Conservation (phyloP, 148 eudicot species). For the Chenopodium suecicum region DNA sequence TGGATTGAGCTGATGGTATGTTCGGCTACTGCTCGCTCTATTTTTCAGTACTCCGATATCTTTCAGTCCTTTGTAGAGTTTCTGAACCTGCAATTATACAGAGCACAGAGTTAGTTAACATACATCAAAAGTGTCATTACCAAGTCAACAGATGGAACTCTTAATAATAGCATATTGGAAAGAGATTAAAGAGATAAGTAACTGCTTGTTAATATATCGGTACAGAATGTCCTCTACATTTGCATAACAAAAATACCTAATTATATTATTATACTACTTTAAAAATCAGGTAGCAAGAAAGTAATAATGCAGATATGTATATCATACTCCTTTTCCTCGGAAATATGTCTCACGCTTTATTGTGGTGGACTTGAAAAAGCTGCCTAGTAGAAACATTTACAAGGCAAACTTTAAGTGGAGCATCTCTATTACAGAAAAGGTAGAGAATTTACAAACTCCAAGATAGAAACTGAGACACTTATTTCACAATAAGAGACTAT, state of each 20-base stretch:
- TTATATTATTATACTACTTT: neutral
- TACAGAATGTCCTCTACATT: neutral
- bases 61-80: conserved; percentile 67
- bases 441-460: neutral
- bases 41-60: conserved; percentile 70
- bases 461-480: neutral
- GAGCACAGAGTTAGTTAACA: neutral
- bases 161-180: neutral
- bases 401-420: neutral
- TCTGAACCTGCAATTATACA: conserved; percentile 51
- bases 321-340: neutral
- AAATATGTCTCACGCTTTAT: neutral
- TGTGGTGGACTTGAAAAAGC: neutral
- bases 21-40: conserved; percentile 38
- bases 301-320: neutral
- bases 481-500: neutral
- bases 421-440: neutral
- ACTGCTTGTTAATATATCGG: neutral
- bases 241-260: neutral
- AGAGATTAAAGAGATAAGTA: neutral
- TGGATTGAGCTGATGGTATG: conserved; percentile 82
- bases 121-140: neutral
- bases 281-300: neutral
- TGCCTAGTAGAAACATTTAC: neutral
- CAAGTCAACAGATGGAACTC: neutral